Percentiles rank a stretch among this genome's conserved stretches.
Conservation (phyloP, 1,284 basidiomycete genomes). For the Ustilago sp. region DNA sequence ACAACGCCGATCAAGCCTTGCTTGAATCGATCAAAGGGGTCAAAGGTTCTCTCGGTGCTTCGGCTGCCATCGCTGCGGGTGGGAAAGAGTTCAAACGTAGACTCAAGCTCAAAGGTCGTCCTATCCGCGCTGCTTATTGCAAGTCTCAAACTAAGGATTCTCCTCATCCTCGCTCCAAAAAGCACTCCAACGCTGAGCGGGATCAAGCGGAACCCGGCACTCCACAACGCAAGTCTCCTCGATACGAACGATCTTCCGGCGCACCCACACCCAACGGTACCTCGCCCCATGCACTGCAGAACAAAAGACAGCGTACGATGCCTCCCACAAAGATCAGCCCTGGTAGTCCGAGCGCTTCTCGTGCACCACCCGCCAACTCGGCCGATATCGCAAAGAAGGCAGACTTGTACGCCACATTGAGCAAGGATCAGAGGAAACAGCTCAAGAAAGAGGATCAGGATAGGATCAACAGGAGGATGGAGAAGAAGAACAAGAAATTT, state of each 20-base stretch:
- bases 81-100: conserved; percentile 62
- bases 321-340: conserved; percentile 20
- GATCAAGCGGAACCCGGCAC: conserved; percentile 26
- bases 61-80: conserved; percentile 40
- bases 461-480: conserved; percentile 56
- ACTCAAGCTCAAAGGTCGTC: conserved; percentile 63
- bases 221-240: conserved; percentile 27
- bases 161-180: conserved; percentile 1
- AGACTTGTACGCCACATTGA: conserved; percentile 48
- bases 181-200: neutral
- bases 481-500: conserved; percentile 64
- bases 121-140: conserved; percentile 64
- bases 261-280: conserved; percentile 67
- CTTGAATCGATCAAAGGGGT: conserved; percentile 43
- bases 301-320: conserved; percentile 6
- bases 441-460: conserved; percentile 62
- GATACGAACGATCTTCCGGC: conserved; percentile 55
- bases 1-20: conserved; percentile 63
- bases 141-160: conserved; percentile 52
- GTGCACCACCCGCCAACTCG: neutral
- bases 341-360: conserved; percentile 20
- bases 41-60: conserved; percentile 44
- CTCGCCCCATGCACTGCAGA: conserved; percentile 40
- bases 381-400: conserved; percentile 40
- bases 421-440: conserved; percentile 58